Percentiles rank a stretch among this genome's conserved stretches.
Evolutionary conservation across 306 rosid species (phyloP).

Genomic region (Senna tora): DNA sequence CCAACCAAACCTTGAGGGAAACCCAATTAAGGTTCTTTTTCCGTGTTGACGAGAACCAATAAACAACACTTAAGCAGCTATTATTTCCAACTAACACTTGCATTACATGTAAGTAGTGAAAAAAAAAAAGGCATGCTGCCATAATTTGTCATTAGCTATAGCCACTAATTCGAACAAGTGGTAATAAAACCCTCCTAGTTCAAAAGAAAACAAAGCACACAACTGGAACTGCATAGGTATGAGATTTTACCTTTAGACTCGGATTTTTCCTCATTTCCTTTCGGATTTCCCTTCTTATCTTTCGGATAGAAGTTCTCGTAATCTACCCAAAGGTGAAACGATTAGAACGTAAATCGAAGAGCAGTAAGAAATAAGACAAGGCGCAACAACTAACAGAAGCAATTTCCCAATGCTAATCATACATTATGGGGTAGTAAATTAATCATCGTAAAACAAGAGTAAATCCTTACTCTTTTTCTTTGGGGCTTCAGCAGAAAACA

Average conservation of each 20-base stretch:
- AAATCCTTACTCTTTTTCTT: conserved; percentile 79
- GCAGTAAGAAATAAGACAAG: not conserved
- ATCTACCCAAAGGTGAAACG: conserved; percentile 50
- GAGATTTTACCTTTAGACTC: conserved; percentile 77
- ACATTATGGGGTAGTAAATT: not conserved
- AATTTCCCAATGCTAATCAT: not conserved
- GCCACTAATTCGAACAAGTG: conserved; percentile 35
- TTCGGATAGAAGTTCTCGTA: conserved; percentile 90
- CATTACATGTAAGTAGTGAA: not conserved
- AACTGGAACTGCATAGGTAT: not conserved
- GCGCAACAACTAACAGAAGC: not conserved
- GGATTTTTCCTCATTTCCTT: conserved; percentile 68
- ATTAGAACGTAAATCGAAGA: conserved; percentile 27
- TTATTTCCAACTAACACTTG: no score
- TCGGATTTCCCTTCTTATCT: conserved; percentile 82
- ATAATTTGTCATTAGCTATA: not conserved
- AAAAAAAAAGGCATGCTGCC: not conserved
- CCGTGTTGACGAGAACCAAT: not conserved
- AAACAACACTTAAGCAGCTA: not conserved
- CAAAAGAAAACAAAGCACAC: not conserved
- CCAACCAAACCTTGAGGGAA: no score
- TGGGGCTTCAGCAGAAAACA: conserved; percentile 80
- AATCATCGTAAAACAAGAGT: not conserved
- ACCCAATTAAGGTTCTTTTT: not conserved
- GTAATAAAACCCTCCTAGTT: conserved; percentile 2